Conservation (phyloP, 2,329 filamentous ascomycete genomes). For the Arthroderma sp. region DNA sequence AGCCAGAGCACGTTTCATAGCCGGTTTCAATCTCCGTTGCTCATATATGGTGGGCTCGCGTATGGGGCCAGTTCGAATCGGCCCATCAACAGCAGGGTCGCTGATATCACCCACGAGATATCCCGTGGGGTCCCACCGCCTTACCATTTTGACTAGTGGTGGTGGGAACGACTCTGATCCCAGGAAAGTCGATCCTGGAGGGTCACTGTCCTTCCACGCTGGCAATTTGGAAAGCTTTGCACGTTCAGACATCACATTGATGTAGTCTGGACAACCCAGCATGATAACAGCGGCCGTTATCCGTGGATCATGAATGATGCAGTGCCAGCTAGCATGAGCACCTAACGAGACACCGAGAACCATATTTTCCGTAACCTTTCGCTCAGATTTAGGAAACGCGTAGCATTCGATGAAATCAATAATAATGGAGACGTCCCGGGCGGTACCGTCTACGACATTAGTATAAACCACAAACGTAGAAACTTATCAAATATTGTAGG, state of each 20-base stretch:
- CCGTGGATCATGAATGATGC: conserved; percentile 62
- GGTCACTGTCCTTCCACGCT: conserved; percentile 44
- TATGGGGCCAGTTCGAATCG: conserved; percentile 20
- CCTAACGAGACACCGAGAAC: conserved; percentile 75
- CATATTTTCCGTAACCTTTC: conserved; percentile 48
- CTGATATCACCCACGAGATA: conserved; percentile 49
- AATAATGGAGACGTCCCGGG: conserved; percentile 59
- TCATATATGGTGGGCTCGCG: conserved; percentile 31
- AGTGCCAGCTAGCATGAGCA: conserved; percentile 78
- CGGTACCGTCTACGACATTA: conserved; percentile 45
- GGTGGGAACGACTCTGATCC: conserved; percentile 66
- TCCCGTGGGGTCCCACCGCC: conserved; percentile 59
- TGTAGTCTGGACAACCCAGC: conserved; percentile 83
- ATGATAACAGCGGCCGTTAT: conserved; percentile 67
- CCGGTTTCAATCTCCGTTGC: conserved; percentile 29
- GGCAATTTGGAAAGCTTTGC: conserved; percentile 56
- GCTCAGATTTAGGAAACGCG: conserved; percentile 44
- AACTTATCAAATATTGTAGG: background rate
- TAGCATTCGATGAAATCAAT: conserved; percentile 70
- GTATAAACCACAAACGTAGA: conserved; percentile 4
- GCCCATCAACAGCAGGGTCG: conserved; percentile 11
- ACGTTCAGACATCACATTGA: conserved; percentile 65
- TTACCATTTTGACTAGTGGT: conserved; percentile 50
- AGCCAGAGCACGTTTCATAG: conserved; percentile 28
- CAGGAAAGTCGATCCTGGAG: conserved; percentile 51